Conservation (phyloP, 75 land plant genomes). For the Sequoiadendron giganteum region DNA sequence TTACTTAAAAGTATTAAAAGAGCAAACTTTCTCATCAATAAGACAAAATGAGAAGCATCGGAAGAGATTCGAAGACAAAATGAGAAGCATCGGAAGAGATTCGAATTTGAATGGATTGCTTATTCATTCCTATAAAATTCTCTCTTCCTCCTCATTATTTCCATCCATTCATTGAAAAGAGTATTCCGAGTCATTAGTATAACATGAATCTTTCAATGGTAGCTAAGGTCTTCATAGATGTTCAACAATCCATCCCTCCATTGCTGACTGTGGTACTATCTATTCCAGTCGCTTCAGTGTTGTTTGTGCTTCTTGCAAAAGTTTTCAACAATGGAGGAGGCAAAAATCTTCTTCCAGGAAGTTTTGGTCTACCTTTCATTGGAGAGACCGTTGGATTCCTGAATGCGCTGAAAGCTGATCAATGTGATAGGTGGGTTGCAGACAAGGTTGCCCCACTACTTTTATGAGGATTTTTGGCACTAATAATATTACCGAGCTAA, state of each 20-base stretch:
- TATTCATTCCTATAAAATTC: background rate
- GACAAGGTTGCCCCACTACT: background rate
- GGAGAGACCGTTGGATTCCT: conserved; percentile 42
- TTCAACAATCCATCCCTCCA: no score
- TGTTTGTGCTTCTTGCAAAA: background rate
- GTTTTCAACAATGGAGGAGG: background rate
- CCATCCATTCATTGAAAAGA: background rate
- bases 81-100: no score
- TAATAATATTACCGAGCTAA: no score
- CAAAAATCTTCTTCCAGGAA: conserved; percentile 19
- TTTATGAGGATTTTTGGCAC: conserved; percentile 2
- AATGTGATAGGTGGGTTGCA: conserved; percentile 19
- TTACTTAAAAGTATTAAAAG: no score
- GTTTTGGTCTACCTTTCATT: conserved; percentile 31
- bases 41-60: no score
- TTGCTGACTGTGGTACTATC: no score
- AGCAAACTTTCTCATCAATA: no score
- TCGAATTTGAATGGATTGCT: background rate
- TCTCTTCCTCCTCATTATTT: background rate
- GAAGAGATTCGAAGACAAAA: no score
- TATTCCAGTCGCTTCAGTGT: background rate
- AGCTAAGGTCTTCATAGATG: no score
- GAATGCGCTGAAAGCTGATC: conserved; percentile 13
- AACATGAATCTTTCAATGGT: no score
- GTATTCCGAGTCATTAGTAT: background rate